phyloP scores from a whole-genome alignment of 179 eudicot species.

The Beta macrorhiza region DNA sequence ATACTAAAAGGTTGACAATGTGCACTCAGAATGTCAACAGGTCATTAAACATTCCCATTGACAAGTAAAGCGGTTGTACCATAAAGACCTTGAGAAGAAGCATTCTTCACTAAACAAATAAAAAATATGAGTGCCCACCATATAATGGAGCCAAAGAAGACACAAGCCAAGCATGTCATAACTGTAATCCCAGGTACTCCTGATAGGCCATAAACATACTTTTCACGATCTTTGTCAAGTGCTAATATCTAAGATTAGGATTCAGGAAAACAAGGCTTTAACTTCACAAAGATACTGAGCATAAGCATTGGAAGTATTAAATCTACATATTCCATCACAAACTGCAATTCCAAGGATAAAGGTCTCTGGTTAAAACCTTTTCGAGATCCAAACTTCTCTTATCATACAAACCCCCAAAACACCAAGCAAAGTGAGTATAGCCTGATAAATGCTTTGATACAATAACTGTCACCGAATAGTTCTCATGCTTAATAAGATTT shows the following conservation, averaged over 20 bases:
- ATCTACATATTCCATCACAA: not conserved
- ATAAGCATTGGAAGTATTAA: not conserved
- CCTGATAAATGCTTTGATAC: not conserved
- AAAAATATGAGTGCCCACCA: not conserved
- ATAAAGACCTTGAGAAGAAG: not conserved
- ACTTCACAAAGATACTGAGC: not conserved
- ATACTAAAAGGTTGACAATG: not conserved
- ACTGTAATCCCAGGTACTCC: not conserved
- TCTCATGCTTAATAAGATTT: no score
- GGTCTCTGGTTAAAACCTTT: not conserved
- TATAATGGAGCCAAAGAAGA: not conserved
- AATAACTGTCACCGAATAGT: not conserved
- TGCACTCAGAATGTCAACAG: not conserved
- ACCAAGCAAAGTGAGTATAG: not conserved
- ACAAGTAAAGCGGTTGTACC: not conserved
- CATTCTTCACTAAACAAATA: not conserved
- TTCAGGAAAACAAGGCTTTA: not conserved
- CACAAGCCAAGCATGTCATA: not conserved
- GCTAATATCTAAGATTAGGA: not conserved
- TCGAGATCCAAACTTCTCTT: not conserved
- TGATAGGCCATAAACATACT: not conserved
- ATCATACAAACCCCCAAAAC: not conserved
- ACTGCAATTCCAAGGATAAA: not conserved
- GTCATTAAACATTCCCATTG: not conserved
- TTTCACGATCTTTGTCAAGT: not conserved